Evolutionary conservation across 2,329 filamentous ascomycete genomes (phyloP), one percentile per base, ranked within the genome.

Genomic region (Trichoderma endophyticum): DNA sequence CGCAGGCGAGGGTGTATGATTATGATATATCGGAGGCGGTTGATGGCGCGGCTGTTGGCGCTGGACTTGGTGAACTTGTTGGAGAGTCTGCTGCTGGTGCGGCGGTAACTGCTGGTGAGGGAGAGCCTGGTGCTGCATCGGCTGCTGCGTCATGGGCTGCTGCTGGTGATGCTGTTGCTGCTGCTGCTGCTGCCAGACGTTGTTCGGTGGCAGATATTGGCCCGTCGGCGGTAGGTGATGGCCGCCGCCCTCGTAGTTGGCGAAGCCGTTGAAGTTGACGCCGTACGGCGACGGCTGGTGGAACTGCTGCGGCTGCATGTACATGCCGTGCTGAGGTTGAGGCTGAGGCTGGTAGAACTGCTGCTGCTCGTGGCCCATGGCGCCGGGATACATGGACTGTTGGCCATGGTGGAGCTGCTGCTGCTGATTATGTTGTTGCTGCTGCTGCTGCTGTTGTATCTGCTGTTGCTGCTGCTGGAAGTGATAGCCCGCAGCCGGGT

Each of bases 51-150:
- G 65, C 51, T 76, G 74, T 26, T 77, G 77, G 39, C 79, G 77
- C 54, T 82, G 82, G 54, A 43, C 61, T 9, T 64, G 77, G 54
- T 82, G 82, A 30, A 63, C 54, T 24, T 64, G 71, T 36, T 65
- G 71, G 11, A 59, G 56, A 54, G 43, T 1, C 39, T 43, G 70
- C 21, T 82, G 76, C 24, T 81, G 81, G 51, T 80, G 79, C 24
- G 82, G 78, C 67, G 82, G 81, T 57, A 76, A 78, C 26, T 73
- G 48, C 71, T 78, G 77, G 65, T 76, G 74, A 67, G 74, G 74
- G 64, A 77, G 75, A 70, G 77, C 75, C 48, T 76, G 73, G 63
- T 75, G 73, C 12, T 75, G 74, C 63, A 66, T 66, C 14, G 74
- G 77, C 48, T 76, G 78, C 60, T 75, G 74, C 61, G n/a, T 51